Conservation (phyloP, 495 filamentous ascomycete species). For the Pseudevernia furfuracea region DNA sequence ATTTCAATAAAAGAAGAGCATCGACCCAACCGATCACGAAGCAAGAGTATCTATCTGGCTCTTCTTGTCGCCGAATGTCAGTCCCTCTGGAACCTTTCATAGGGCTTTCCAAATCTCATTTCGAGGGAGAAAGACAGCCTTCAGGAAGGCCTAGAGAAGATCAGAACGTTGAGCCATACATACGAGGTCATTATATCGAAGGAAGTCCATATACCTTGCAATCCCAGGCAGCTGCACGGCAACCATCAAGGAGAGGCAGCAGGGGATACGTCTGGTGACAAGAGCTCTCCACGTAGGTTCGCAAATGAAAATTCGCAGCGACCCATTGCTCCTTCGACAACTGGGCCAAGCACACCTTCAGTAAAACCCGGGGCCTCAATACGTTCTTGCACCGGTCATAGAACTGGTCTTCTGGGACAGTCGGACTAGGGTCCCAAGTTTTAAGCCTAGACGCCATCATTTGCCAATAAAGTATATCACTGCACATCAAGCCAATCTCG, state of each 20-base stretch:
- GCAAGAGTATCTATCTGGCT: not conserved
- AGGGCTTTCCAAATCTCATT: not conserved
- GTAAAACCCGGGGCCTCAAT: not conserved
- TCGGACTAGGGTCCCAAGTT: too few relatives aligned
- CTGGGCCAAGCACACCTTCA: not conserved
- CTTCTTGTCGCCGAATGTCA: not conserved
- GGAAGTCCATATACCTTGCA: not conserved
- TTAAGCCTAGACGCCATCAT: too few relatives aligned
- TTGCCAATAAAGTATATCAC: too few relatives aligned
- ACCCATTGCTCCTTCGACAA: not conserved
- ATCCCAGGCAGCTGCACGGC: not conserved
- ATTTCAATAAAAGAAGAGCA: not conserved
- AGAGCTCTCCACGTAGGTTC: not conserved
- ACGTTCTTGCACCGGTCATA: too few relatives aligned
- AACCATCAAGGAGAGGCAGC: not conserved
- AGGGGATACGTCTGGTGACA: not conserved
- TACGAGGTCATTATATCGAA: not conserved
- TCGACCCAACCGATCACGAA: not conserved
- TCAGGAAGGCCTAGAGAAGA: constrained; percentile 2
- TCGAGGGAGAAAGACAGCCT: not conserved
- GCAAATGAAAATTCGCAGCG: not conserved
- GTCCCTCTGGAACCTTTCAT: not conserved
- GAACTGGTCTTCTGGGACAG: too few relatives aligned
- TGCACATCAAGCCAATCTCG: too few relatives aligned
- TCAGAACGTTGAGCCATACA: not conserved